These are phyloP conservation scores for Monilinia vaccinii-corymbosi DNA, from an alignment of 2,329 filamentous ascomycete genomes.

Conservation along the genomic window DNA sequence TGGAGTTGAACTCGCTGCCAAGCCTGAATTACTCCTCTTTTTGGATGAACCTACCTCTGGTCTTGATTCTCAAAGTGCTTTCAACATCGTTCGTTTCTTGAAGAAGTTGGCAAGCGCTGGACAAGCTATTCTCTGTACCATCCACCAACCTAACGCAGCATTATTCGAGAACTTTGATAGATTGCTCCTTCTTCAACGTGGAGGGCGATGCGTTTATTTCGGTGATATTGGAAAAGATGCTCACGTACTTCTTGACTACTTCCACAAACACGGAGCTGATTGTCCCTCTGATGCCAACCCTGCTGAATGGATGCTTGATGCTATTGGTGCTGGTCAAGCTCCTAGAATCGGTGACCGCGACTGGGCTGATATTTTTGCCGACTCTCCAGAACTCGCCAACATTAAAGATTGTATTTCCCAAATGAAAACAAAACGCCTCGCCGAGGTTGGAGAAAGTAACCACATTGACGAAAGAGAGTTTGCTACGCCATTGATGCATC, in stretches of 20 bases:
- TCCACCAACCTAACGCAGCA: slow-evolving; percentile 62
- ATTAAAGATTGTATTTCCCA: slow-evolving; percentile 46
- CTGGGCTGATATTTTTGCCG: slow-evolving; percentile 54
- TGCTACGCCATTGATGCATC: slow-evolving; percentile 69
- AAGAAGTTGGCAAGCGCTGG: slow-evolving; percentile 50
- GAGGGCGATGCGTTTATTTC: slow-evolving; percentile 59
- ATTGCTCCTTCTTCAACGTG: slow-evolving; percentile 51
- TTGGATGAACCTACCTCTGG: slow-evolving; percentile 51
- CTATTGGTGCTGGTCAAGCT: slow-evolving; percentile 54
- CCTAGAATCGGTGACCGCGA: slow-evolving; percentile 53
- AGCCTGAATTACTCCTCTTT: slow-evolving; percentile 50
- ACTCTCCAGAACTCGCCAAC: slow-evolving; percentile 46
- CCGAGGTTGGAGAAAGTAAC: slow-evolving; percentile 33
- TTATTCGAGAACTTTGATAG: slow-evolving; percentile 63
- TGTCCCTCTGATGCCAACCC: slow-evolving; percentile 45
- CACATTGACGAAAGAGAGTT: slow-evolving; percentile 58
- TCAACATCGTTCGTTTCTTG: slow-evolving; percentile 52
- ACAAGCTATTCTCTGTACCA: slow-evolving; percentile 61
- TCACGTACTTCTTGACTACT: slow-evolving; percentile 42
- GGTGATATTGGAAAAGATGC: slow-evolving; percentile 58
- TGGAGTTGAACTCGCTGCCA: slow-evolving; percentile 50
- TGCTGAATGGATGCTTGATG: slow-evolving; percentile 53
- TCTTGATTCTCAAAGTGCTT: slow-evolving; percentile 48
- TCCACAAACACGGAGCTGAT: slow-evolving; percentile 37
- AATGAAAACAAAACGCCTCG: slow-evolving; percentile 44